Base-by-base conservation (phyloP, 1,284 basidiomycete genomes). In the Vanrija pseudolonga region DNA sequence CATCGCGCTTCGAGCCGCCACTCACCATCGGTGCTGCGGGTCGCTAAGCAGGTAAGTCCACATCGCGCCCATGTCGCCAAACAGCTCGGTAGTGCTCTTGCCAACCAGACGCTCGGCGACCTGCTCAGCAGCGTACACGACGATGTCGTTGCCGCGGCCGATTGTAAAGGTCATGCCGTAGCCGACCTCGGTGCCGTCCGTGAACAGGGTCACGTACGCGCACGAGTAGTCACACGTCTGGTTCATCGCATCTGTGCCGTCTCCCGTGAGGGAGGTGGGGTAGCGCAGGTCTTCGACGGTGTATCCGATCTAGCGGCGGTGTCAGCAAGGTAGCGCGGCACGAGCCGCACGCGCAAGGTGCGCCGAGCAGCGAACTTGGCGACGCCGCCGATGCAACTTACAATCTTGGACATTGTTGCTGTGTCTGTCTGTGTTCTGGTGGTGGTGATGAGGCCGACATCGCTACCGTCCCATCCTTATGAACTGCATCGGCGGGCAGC, bases 131-230 rank as follows among this genome's bases (percentile, higher is more conserved):
- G 89, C 86, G 38, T 77, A 76, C 70, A 88, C 90, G 48, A 90
- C 86, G 62, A 91, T 89, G 57, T 95, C 91, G 68, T 91, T 94
- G 18, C 90, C 90, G 23, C 89, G 84, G 2, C 90, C 90, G 65
- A 91, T 92, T 11, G 90, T 50, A 72, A 93, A 93, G 12, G 90
- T 91, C 90, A 92, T 90, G 45, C 90, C 90, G 64, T 89, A 84
- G 18, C 90, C 90, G 45, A 84, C 81, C 37, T 90, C 82, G 46
- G 82, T 80, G 36, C 64, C 57, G n/a, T 69, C 63, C 3, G 90
- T 90, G 62, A 82, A 77, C 48, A 94, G 79, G 2, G 19, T 82
- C 38, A 93, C 79, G 68, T 93, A 94, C 6, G 90, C 90, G 2
- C 89, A 87, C 3, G 88, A 90, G 76, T 94, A 93, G 77, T 93